Evolutionary conservation across 2,329 filamentous ascomycete genomes (phyloP), one percentile per base, ranked within the genome.

Genomic region (Peltaster fructicola): DNA sequence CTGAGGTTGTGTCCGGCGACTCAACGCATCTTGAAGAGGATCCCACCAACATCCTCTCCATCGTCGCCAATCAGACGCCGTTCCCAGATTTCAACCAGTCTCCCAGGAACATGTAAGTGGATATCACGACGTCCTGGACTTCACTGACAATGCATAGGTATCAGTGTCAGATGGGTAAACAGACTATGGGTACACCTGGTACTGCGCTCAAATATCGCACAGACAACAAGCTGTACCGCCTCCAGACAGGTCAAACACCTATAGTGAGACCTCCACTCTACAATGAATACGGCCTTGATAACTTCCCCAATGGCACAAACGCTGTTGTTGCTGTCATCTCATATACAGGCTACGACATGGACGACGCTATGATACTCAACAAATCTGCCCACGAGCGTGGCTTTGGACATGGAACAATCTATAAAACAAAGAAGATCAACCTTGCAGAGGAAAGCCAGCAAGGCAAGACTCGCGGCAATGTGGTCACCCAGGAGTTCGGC

Each of bases 51-150:
- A 95, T 98, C 37, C 68, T 98, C 14, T 95, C 85, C 6, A 95
- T 98, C 36, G 65, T 98, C 25, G 88, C 88, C 43, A 95, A 95
- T 55, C 91, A 93, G 75, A 98, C 88, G 0, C 88, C 88, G 3
- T 98, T 98, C 56, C 93, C 85, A 22, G 81, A 98, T 50, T 92
- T 92, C 57, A 98, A 98, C 55, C 88, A 98, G 53, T 93, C 84
- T 8, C 88, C 88, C 2, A 67, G 88, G 65, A 98, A 98, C 56
- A 95, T 95, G 85, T 98, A 95, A 50, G 36, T 40, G 24, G 23
- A 19, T 17, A 8, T 8, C 14, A 17, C 25, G 3, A 20, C 18
- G n/a, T 20, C 4, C 12, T 20, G 5, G 18, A 5, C 4, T 20
- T 5, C 15, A 5, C 4, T 10, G 22, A 17, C 13, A 13, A 4